Conservation (phyloP, 176 grass and related monocot species). For the Bromus sterilis region DNA sequence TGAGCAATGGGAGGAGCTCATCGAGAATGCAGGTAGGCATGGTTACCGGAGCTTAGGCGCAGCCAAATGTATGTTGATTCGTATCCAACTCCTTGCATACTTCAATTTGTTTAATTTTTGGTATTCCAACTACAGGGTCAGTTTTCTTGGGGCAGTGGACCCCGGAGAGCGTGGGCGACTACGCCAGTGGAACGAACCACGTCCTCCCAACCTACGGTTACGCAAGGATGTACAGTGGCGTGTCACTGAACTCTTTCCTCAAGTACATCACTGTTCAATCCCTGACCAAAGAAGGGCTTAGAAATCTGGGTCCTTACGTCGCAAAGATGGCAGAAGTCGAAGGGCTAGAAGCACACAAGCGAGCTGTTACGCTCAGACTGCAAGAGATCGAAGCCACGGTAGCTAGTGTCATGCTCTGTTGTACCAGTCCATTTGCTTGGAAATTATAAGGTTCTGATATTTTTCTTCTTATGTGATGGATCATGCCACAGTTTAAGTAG, state of each 20-base stretch:
- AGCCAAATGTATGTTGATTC: background rate
- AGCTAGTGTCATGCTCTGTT: constrained; percentile 33
- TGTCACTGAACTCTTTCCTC: constrained; percentile 85
- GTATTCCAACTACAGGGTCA: constrained; percentile 42
- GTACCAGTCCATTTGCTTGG: background rate
- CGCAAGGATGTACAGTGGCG: constrained; percentile 91
- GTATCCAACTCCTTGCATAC: background rate
- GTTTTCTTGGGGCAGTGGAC: constrained; percentile 94
- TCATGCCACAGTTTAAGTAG: background rate
- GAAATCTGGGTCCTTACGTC: constrained; percentile 57
- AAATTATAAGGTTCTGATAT: too few relatives aligned
- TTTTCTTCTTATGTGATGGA: background rate
- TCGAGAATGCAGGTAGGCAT: constrained; percentile 82
- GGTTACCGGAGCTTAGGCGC: background rate
- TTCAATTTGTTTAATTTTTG: background rate
- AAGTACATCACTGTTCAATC: constrained; percentile 96
- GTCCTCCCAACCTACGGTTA: constrained; percentile 94
- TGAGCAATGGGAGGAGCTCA: constrained; percentile 71
- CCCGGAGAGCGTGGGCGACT: constrained; percentile 88
- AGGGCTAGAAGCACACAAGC: constrained; percentile 87
- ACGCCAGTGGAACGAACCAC: constrained; percentile 83
- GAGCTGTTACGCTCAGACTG: constrained; percentile 85
- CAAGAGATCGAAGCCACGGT: constrained; percentile 57
- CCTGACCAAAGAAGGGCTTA: constrained; percentile 77
- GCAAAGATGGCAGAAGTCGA: constrained; percentile 94